Evolutionary conservation across 345 rosid species (phyloP).

Genomic region (Crucihimalaya himalaica): DNA sequence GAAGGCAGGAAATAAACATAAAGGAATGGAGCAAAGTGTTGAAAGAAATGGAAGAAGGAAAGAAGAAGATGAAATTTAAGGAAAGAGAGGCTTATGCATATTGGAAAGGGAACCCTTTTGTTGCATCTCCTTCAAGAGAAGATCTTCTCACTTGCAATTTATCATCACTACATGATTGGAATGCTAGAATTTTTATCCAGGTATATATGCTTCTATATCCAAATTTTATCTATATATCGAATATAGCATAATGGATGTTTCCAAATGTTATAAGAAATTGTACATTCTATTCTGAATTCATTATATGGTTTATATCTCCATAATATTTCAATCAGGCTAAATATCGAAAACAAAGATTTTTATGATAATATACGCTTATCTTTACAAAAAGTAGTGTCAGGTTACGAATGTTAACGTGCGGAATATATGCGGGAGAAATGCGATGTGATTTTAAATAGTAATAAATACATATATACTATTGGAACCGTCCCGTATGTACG

Average conservation of each 20-base stretch:
- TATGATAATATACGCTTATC: no score
- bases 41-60: conserved; percentile 54
- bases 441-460: no score
- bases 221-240: no score
- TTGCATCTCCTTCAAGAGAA: conserved; percentile 47
- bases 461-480: no score
- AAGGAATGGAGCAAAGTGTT: conserved; percentile 62
- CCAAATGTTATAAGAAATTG: background rate
- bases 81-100: conserved; percentile 75
- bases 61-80: conserved; percentile 51
- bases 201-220: conserved; percentile 29
- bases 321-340: no score
- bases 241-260: background rate
- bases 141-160: conserved; percentile 71
- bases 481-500: no score
- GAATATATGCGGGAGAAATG: no score
- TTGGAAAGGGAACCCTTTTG: conserved; percentile 87
- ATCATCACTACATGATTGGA: conserved; percentile 68
- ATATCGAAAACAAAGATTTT: no score
- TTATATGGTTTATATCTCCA: no score
- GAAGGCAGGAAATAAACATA: conserved; percentile 77
- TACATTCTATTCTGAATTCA: no score
- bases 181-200: conserved; percentile 71
- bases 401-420: no score
- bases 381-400: no score